Evolutionary conservation across 495 filamentous ascomycete species (phyloP), one percentile per base, ranked within the genome.

Genomic region (Pyronema domesticum): DNA sequence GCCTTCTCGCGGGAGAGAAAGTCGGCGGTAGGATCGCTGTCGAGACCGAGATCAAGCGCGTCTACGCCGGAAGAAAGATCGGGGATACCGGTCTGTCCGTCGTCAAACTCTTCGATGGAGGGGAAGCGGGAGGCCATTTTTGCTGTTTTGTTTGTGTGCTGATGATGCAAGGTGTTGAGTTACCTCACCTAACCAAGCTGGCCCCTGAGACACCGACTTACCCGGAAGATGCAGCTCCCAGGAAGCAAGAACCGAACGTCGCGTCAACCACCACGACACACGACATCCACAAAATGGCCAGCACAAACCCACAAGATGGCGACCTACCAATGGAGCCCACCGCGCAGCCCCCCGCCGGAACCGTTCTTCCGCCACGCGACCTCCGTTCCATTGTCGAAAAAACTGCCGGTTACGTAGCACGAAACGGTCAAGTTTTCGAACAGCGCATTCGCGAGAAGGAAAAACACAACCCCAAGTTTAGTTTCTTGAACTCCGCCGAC

Each of bases 91-190:
- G 68, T 73, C 82, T 74, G 77, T 79, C 89, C 89, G 53, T 82
- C 86, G 65, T 89, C 83, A 69, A 96, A 88, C 67, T 96, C 91
- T 68, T 98, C 91, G 66, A 98, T 72, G 17, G 91, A 93, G 52
- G 91, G 91, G 70, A 98, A 98, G 66, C 89, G 75, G 71, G 96
- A 88, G 17, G 91, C 89, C 91, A 98, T 98, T 23, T 47, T 74
- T 39, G 14, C 34, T 44, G 17, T 46, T 0, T 17, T 11, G 15
- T 30, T 10, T 3, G 50, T 13, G 39, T 43, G 39, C 39, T 1
- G 39, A 43, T 43, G 39, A 43, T 43, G 17, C 39, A 17, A 17
- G 13, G 39, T 43, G 17, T 13, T n/a, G 39, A 17, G 39, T 13
- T 13, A 43, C 13, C 17, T 43, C 17, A 17, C 39, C 13, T 13